A percentile compares a stretch with the other conserved stretches of the same genome.
These are phyloP conservation scores for Talaromyces sp. DNA, from an alignment of 2,329 filamentous ascomycete genomes.

Conservation along the genomic window DNA sequence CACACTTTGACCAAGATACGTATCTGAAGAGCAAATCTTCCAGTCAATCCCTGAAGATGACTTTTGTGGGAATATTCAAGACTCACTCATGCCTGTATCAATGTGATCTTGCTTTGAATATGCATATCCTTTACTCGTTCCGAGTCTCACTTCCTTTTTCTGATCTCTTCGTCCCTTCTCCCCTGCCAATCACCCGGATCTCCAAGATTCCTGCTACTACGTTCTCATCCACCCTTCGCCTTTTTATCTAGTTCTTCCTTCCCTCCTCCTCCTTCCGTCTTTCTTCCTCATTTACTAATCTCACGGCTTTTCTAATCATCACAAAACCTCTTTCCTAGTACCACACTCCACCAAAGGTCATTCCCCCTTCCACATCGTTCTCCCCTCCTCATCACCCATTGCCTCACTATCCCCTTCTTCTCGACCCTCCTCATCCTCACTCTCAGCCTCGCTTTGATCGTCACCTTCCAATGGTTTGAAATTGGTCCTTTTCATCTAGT, in stretches of 20 bases:
- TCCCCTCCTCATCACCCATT: neutral
- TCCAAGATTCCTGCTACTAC: neutral
- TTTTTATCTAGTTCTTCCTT: too few species aligned
- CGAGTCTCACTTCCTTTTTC: neutral
- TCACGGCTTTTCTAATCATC: neutral
- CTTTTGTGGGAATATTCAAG: neutral
- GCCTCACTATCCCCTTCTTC: neutral
- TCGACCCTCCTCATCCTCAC: neutral
- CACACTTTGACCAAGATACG: neutral
- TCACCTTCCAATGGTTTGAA: neutral
- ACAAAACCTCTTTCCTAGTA: neutral
- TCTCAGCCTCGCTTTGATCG: neutral
- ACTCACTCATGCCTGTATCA: neutral
- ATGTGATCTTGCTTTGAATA: neutral
- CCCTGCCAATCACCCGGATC: neutral
- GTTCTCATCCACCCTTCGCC: too few species aligned
- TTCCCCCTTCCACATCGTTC: neutral
- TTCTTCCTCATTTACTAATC: neutral
- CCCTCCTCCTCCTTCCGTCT: neutral
- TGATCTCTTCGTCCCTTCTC: neutral
- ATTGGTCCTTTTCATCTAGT: neutral
- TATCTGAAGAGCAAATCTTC: neutral
- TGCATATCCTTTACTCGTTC: neutral
- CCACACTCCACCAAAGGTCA: neutral
- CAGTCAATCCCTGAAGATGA: neutral